Percentiles rank a stretch among this genome's conserved stretches.
phyloP scores from a whole-genome alignment of 768 basidiomycete genomes.

The Galerina marginata region DNA sequence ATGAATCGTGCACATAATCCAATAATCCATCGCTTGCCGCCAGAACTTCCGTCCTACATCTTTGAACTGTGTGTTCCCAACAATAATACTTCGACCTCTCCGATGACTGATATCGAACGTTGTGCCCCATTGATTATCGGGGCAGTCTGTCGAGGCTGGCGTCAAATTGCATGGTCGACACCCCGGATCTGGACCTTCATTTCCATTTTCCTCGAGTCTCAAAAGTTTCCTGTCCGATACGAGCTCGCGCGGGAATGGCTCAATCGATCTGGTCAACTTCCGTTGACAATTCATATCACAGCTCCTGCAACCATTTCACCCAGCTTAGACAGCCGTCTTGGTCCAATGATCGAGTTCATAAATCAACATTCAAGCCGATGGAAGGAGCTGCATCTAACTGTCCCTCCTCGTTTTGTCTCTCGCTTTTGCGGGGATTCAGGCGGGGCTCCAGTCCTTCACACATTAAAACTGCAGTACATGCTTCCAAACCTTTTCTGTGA shows the following conservation, averaged over 20 bases:
- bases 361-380: too few species aligned
- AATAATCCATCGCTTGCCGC: neutral
- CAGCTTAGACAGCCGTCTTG: too few species aligned
- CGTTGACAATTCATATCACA: neutral
- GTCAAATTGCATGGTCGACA: slow-evolving; percentile 3
- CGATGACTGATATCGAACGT: neutral
- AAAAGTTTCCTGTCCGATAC: neutral
- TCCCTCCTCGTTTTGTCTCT: too few species aligned
- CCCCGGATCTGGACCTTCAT: slow-evolving; percentile 1
- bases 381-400: too few species aligned
- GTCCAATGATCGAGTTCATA: too few species aligned
- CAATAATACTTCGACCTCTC: neutral
- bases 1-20: neutral
- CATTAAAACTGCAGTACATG: too few species aligned
- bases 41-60: neutral
- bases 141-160: slow-evolving; percentile 7
- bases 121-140: slow-evolving; percentile 1
- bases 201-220: neutral
- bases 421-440: too few species aligned
- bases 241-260: neutral
- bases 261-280: neutral
- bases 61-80: neutral
- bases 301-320: too few species aligned
- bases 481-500: too few species aligned
- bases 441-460: too few species aligned